Evolutionary conservation across 805 yeast genomes (phyloP).

Genomic region (Clavispora phyllophila): DNA sequence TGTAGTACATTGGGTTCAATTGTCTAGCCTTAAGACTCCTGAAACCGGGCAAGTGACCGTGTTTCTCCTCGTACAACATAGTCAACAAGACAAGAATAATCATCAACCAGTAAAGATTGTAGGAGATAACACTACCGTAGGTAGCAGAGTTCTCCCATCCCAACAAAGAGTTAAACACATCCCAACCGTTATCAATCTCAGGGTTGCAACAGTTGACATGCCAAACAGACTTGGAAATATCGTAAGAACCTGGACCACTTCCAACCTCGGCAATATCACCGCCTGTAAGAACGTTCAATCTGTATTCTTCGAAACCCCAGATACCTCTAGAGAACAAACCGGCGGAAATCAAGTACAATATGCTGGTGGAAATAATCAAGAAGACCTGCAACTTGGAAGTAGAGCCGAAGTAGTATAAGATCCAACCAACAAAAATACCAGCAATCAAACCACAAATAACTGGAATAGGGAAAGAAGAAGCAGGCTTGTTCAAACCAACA

Average conservation of each 20-base stretch:
- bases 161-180: slow-evolving; percentile 85
- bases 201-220: slow-evolving; percentile 98
- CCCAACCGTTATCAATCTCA: slow-evolving; percentile 91
- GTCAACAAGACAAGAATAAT: slow-evolving; percentile 50
- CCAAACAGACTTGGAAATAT: slow-evolving; percentile 77
- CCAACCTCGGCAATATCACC: slow-evolving; percentile 95
- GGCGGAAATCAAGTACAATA: slow-evolving; percentile 83
- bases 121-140: slow-evolving; percentile 83
- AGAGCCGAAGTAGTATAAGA: slow-evolving; percentile 80
- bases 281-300: slow-evolving; percentile 64
- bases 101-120: slow-evolving; percentile 83
- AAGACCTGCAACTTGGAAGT: slow-evolving; percentile 79
- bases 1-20: slow-evolving; percentile 71
- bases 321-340: slow-evolving; percentile 92
- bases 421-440: slow-evolving; percentile 66
- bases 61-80: slow-evolving; percentile 79
- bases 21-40: slow-evolving; percentile 38
- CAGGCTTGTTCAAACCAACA: slow-evolving; percentile 31
- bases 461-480: slow-evolving; percentile 80
- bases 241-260: slow-evolving; percentile 92
- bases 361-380: slow-evolving; percentile 80
- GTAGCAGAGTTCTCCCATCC: slow-evolving; percentile 99
- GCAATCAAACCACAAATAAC: slow-evolving; percentile 81
- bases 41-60: slow-evolving; percentile 73
- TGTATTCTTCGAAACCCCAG: slow-evolving; percentile 79